These are phyloP conservation scores for Prunus yedoensis DNA, from an alignment of 331 rosid genomes.

Conservation along the genomic window DNA sequence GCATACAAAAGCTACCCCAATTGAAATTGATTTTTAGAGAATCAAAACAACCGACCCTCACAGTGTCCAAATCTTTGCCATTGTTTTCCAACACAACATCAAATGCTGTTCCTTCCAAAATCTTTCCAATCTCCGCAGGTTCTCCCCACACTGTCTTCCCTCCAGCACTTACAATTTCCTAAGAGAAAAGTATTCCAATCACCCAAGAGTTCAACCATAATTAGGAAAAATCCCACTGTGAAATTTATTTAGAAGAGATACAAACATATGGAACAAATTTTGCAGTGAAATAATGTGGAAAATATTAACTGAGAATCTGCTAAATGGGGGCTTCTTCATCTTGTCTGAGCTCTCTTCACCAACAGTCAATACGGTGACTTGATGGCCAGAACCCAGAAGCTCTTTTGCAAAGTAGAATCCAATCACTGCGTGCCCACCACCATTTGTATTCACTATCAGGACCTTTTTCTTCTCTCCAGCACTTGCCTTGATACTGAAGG, in stretches of 20 bases:
- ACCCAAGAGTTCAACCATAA: background rate
- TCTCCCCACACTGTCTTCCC: conserved; percentile 84
- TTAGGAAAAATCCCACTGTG: background rate
- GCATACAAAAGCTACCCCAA: background rate
- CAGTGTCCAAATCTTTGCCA: conserved; percentile 82
- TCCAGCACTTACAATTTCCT: conserved; percentile 91
- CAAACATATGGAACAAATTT: background rate
- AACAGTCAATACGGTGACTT: no score
- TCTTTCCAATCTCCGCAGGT: conserved; percentile 63
- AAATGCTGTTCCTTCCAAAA: conserved; percentile 60
- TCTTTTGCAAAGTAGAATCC: conserved; percentile 86
- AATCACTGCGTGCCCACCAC: conserved; percentile 84
- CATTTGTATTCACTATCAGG: conserved; percentile 71
- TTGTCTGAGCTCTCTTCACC: no score
- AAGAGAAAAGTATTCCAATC: background rate
- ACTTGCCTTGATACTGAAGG: conserved; percentile 45
- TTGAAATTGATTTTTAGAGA: background rate
- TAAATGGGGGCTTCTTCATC: conserved; percentile 83
- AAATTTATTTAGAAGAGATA: background rate
- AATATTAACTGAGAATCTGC: conserved; percentile 68
- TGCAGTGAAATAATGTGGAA: background rate
- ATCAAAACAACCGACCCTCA: conserved; percentile 47
- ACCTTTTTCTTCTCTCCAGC: conserved; percentile 66
- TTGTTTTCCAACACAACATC: conserved; percentile 94
- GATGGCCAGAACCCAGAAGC: conserved; percentile 74